Percentiles rank a stretch among this genome's conserved stretches.
phyloP scores from a whole-genome alignment of 164 flowering plant genomes.

The Vitis cinerea region DNA sequence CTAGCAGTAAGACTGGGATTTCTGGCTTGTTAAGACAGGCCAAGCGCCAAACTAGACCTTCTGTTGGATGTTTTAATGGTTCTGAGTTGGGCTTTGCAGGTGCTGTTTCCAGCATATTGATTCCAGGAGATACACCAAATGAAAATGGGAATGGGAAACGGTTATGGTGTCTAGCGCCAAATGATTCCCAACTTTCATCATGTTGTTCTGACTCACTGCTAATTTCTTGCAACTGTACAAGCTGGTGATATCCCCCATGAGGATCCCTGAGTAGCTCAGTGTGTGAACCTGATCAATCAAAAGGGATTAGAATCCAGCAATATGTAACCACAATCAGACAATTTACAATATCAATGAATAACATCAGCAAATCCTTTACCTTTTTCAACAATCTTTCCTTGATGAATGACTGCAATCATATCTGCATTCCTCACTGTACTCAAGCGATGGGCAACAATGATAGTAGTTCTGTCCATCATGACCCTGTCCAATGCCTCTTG shows the following conservation, averaged over 20 bases:
- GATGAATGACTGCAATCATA: conserved; percentile 62
- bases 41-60: conserved; percentile 31
- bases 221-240: conserved; percentile 26
- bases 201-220: conserved; percentile 15
- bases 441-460: conserved; percentile 62
- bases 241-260: conserved; percentile 27
- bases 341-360: too few relatives aligned
- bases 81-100: not conserved
- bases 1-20: conserved; percentile 31
- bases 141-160: conserved; percentile 18
- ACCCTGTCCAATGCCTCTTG: conserved; percentile 66
- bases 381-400: conserved; percentile 63
- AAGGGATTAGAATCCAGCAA: not conserved
- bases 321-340: conserved; percentile 1
- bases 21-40: conserved; percentile 44
- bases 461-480: conserved; percentile 60
- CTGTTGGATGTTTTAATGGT: conserved; percentile 16
- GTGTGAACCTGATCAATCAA: conserved; percentile 19
- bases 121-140: conserved; percentile 17
- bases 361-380: conserved; percentile 25
- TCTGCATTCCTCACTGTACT: conserved; percentile 66
- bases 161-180: conserved; percentile 22
- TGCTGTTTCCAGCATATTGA: conserved; percentile 9
- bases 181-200: conserved; percentile 23
- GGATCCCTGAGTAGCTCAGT: conserved; percentile 15